phyloP scores from a whole-genome alignment of 805 yeast genomes.

The Starmerella powellii region DNA sequence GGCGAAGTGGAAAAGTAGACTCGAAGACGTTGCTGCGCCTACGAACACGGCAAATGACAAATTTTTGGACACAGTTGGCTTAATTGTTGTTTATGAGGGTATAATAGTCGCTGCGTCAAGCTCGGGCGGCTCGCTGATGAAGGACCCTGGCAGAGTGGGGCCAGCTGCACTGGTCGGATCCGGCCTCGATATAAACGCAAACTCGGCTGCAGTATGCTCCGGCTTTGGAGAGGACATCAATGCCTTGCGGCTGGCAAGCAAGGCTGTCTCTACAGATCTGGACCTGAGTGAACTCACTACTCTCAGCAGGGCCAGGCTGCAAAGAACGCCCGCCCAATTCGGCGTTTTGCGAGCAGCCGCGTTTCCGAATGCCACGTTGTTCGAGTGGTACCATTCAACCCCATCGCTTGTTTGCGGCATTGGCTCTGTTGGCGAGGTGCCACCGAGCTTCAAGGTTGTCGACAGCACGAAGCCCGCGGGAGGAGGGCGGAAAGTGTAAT shows the following conservation, averaged over 20 bases:
- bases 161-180: constrained; percentile 34
- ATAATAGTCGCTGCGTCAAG: constrained; percentile 29
- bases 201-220: constrained; percentile 25
- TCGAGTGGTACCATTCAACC: constrained; percentile 22
- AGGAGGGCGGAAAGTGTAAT: constrained; percentile 5
- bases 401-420: constrained; percentile 16
- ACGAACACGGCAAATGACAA: background rate
- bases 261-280: constrained; percentile 1
- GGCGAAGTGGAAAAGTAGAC: background rate
- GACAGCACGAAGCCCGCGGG: constrained; percentile 6
- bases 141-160: constrained; percentile 32
- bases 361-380: background rate
- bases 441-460: background rate
- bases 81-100: constrained; percentile 26
- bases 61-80: constrained; percentile 33
- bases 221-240: constrained; percentile 36
- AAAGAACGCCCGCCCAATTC: constrained; percentile 8
- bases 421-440: background rate
- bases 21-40: background rate
- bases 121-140: constrained; percentile 33
- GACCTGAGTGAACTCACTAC: background rate
- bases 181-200: constrained; percentile 24
- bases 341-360: constrained; percentile 13
- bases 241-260: constrained; percentile 24
- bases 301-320: background rate